Evolutionary conservation across 2,329 filamentous ascomycete genomes (phyloP), one percentile per base, ranked within the genome.

Genomic region (Teratosphaeria nubilosa): DNA sequence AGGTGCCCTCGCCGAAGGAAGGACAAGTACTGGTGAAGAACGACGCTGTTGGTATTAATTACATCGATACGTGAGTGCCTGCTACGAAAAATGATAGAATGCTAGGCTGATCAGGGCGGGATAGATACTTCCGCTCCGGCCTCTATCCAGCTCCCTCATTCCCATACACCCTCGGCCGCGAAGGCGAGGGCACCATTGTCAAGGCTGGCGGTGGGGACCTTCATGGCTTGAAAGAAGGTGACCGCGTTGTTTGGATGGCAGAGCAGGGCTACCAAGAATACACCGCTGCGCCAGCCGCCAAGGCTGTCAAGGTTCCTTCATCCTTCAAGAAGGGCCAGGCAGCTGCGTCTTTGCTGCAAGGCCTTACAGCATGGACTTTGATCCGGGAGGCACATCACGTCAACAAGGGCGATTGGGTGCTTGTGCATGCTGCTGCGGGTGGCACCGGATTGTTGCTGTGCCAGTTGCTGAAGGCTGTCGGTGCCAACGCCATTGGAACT

Each of bases 401-500:
- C 6, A 78, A 90, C 70, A 79, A 83, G 63, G 88, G 86, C 0
- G 89, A 95, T 65, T 94, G 87, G 85, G 80, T 90, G 0, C 82
- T 96, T 2, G 84, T 96, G 16, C 90, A 94, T 66, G 91, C 91
- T 0, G 91, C 91, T 0, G 90, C 90, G 0, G 91, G 91, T 16
- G 91, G 91, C 16, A 88, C 90, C 0, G 89, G 88, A 0, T 76
- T 86, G 51, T 82, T 88, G 74, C 79, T 96, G 30, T 84, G 84
- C 45, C 90, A 95, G 78, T 75, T 95, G 64, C 76, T 95, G 48
- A 82, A 81, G 63, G 77, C 80, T 0, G 77, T 91, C 1, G 91
- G 90, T 1, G 91, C 88, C 13, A 83, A 82, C 64, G 84, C 86
- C 24, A 94, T 96, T 67, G 91, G 86, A 1, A 92, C 90, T 3